Base-by-base conservation (phyloP, 805 yeast genomes). In the Candida loeiensis region DNA sequence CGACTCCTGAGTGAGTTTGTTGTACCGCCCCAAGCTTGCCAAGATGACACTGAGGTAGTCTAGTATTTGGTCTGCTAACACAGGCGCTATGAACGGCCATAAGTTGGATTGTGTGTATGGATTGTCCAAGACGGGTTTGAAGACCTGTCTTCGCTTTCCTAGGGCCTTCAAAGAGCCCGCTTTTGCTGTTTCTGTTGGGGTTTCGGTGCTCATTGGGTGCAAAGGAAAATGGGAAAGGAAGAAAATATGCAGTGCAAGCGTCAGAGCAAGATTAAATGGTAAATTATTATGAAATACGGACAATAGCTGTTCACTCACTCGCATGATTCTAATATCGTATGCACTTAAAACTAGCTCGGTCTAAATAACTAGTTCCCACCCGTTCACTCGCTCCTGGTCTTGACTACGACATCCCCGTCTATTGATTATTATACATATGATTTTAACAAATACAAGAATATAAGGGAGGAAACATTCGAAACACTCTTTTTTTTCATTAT, bases 51-150 rank as follows among this genome's bases (percentile, higher is more conserved):
- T 46, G 7, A 71, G 47, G 17, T 59, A 54, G 9, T 71, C 69
- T 2, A 72, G 41, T n/a, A 75, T 53, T 34, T 64, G 63, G 21
- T 51, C 36, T 7, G 70, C 71, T 2, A 59, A 38, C 4, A 56
- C 55, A 5, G 67, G 73, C 8, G 68, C 72, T 1, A 67, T 51
- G 51, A 64, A 63, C 5, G 76, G 71, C 61, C 74, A 69, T 41
- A 51, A 22, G 26, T 52, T 59, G 6, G 73, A 64, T 36, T 69
- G 70, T 0, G 83, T 73, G 50, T 66, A 80, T 2, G 89, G 87
- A 45, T 78, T 79, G 20, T 80, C 81, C 15, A 82, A 61, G 2
- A 82, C 61, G 0, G 89, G 86, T 55, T 77, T 80, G 58, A 77
- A 78, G 6, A 80, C 77, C 45, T 78, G 80, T 45, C 72, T 68